These are phyloP conservation scores for Penicillium odoratum DNA, from an alignment of 495 filamentous ascomycete genomes.

Conservation along the genomic window DNA sequence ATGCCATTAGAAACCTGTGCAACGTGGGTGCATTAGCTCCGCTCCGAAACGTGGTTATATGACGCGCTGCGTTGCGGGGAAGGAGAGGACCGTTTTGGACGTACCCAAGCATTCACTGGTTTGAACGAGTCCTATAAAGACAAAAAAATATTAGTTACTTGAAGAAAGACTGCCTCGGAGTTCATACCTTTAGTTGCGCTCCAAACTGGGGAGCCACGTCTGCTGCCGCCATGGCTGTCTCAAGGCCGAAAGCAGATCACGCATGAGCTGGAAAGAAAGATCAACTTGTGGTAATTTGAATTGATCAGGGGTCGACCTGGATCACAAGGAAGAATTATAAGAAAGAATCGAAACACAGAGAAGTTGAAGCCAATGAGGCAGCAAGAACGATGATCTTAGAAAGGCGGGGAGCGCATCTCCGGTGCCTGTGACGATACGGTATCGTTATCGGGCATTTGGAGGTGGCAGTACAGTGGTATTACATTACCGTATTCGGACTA, in stretches of 20 bases:
- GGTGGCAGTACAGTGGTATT: slow-evolving; percentile 9
- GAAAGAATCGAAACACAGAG: not conserved
- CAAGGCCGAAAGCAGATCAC: slow-evolving; percentile 19
- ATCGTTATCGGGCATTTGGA: slow-evolving; percentile 5
- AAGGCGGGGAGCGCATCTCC: slow-evolving; percentile 36
- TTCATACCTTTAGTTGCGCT: slow-evolving; percentile 79
- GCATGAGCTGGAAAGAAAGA: slow-evolving; percentile 18
- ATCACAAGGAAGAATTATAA: not conserved
- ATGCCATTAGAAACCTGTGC: slow-evolving; percentile 76
- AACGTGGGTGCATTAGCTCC: slow-evolving; percentile 31
- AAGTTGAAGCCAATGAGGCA: slow-evolving; percentile 12
- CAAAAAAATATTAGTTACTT: slow-evolving; percentile 2
- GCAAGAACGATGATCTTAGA: slow-evolving; percentile 24
- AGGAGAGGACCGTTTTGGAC: slow-evolving; percentile 19
- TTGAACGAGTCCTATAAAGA: slow-evolving; percentile 83
- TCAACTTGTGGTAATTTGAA: not conserved
- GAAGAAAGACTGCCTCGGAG: not conserved
- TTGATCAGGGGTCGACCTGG: not conserved
- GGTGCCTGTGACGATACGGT: slow-evolving; percentile 38
- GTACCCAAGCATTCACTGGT: slow-evolving; percentile 86
- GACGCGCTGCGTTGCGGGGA: slow-evolving; percentile 21
- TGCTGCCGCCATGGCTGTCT: slow-evolving; percentile 65
- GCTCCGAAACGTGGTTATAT: slow-evolving; percentile 17
- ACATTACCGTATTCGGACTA: slow-evolving; percentile 13
- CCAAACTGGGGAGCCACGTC: slow-evolving; percentile 80